Conservation (phyloP, 192 early-diverging fungal species). For the Chytriomyces sp. region DNA sequence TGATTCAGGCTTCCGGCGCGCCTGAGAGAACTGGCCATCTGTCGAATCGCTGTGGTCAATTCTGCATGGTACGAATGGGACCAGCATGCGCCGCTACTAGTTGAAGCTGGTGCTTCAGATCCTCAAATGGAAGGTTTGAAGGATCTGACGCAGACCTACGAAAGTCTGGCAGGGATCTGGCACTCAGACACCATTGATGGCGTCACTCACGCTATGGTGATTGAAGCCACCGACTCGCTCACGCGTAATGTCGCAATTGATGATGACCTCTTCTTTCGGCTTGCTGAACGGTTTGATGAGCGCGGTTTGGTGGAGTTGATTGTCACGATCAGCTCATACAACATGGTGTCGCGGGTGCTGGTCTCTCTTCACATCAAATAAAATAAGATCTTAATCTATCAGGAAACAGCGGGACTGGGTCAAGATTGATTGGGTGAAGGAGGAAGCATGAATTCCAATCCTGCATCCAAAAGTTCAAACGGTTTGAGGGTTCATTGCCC, state of each 20-base stretch:
- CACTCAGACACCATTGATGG: not conserved
- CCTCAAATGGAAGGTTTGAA: not conserved
- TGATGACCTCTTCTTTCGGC: not conserved
- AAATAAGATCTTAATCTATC: slow-evolving; percentile 1
- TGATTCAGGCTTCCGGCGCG: not conserved
- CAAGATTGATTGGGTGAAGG: too few species aligned
- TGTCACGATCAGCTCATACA: not conserved
- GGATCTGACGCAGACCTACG: not conserved
- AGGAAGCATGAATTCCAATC: too few species aligned
- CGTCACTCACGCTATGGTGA: not conserved
- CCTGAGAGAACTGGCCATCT: not conserved
- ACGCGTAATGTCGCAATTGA: not conserved
- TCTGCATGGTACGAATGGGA: not conserved
- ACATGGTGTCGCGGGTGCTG: slow-evolving; percentile 8
- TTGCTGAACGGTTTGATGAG: not conserved
- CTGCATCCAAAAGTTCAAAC: too few species aligned
- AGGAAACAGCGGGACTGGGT: too few species aligned
- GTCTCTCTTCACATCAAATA: not conserved
- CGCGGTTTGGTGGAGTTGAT: not conserved
- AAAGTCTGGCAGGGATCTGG: not conserved
- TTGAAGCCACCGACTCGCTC: not conserved
- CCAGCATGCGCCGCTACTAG: not conserved
- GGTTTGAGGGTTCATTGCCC: not conserved
- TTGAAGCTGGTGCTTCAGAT: not conserved
- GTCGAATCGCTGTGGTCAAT: not conserved